These are phyloP conservation scores for Fusarium sp. DNA, from an alignment of 2,329 filamentous ascomycete genomes.

Conservation along the genomic window DNA sequence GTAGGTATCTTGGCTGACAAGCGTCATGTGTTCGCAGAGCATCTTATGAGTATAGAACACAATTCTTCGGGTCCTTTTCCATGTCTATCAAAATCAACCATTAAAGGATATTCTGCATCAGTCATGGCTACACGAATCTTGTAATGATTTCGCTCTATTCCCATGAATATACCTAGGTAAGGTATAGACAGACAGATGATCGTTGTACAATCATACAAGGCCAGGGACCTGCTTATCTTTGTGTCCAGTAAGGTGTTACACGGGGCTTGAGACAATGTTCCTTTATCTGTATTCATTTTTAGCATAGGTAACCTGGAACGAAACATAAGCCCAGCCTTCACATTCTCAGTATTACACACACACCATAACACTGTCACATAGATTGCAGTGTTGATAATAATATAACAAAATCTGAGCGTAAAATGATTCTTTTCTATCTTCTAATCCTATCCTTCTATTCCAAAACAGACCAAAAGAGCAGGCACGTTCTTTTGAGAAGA, in stretches of 20 bases:
- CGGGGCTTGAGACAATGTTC: background rate
- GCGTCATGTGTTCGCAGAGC: too few species aligned
- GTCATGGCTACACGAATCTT: background rate
- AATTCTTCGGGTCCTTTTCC: background rate
- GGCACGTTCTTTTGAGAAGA: conserved; percentile 15
- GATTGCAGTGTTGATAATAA: background rate
- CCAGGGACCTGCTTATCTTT: background rate
- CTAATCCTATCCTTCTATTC: conserved; percentile 30
- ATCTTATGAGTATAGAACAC: background rate
- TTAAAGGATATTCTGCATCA: background rate
- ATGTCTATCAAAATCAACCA: background rate
- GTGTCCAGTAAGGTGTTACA: background rate
- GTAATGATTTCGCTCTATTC: background rate
- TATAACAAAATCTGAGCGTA: background rate
- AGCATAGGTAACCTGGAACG: background rate
- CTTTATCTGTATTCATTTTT: background rate
- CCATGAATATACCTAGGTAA: background rate
- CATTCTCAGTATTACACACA: background rate
- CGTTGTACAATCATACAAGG: background rate
- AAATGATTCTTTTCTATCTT: conserved; percentile 4
- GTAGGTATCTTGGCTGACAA: too few species aligned
- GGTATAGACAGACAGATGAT: background rate
- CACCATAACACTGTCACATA: background rate
- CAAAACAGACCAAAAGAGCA: conserved; percentile 19
- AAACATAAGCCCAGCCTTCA: background rate